A percentile compares a stretch with the other conserved stretches of the same genome.
Conservation (phyloP, 2,329 filamentous ascomycete genomes). For the Epichloe bromicola region DNA sequence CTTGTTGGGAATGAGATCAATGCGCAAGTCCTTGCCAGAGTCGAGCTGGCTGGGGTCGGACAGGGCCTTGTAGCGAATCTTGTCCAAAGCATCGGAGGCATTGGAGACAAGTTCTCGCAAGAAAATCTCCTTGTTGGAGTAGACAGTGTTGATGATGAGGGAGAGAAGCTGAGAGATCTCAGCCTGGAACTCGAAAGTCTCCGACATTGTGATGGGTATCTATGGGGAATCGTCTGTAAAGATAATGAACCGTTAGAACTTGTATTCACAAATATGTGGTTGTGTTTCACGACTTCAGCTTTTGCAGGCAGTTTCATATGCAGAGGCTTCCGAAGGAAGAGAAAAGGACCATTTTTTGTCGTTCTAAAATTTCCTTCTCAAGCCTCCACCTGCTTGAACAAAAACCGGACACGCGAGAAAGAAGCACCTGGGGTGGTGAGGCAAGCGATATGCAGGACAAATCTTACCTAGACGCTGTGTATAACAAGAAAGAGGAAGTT, state of each 20-base stretch:
- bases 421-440: neutral
- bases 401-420: neutral
- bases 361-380: neutral
- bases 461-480: conserved; percentile 13
- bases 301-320: too few species aligned
- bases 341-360: neutral
- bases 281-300: neutral
- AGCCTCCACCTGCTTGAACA: neutral
- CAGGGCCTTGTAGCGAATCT: conserved; percentile 97
- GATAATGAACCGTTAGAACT: neutral
- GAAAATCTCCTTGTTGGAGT: conserved; percentile 99
- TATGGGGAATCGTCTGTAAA: conserved; percentile 13
- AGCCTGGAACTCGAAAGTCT: conserved; percentile 99
- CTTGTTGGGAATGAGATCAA: conserved; percentile 98
- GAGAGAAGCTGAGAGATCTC: conserved; percentile 99
- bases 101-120: conserved; percentile 97
- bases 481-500: conserved; percentile 7
- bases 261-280: neutral
- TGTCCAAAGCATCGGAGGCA: conserved; percentile 97
- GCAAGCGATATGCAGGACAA: neutral
- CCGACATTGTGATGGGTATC: conserved; percentile 60
- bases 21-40: conserved; percentile 90
- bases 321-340: neutral
- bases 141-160: conserved; percentile 99
- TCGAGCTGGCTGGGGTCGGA: conserved; percentile 97